Conservation (phyloP, 805 yeast species). For the Wickerhamomyces chambardii region DNA sequence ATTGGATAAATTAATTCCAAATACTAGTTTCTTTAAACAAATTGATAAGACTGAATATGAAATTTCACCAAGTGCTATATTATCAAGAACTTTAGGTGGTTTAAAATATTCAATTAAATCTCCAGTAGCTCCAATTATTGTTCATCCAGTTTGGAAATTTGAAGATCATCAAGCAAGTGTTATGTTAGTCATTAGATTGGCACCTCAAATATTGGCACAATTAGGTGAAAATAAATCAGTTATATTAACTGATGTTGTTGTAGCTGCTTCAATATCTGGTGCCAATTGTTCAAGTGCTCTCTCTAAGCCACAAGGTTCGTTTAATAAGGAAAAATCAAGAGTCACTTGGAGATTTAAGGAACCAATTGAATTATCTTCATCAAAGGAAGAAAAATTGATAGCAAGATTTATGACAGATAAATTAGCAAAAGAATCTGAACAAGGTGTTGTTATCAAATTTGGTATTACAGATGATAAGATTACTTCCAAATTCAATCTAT, state of each 20-base stretch:
- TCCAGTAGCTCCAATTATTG: constrained; percentile 52
- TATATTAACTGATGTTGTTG: constrained; percentile 25
- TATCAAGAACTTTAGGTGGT: constrained; percentile 68
- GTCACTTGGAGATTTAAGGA: constrained; percentile 73
- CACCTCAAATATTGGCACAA: constrained; percentile 31
- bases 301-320: constrained; percentile 88
- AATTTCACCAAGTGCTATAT: constrained; percentile 38
- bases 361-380: constrained; percentile 25
- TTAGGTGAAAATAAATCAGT: constrained; percentile 28
- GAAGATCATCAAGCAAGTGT: constrained; percentile 81
- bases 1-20: constrained; percentile 38
- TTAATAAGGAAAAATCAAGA: constrained; percentile 77
- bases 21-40: constrained; percentile 44
- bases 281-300: constrained; percentile 66
- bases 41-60: constrained; percentile 32
- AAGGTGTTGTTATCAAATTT: constrained; percentile 69
- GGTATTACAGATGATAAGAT: constrained; percentile 33
- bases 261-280: constrained; percentile 50
- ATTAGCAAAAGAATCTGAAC: constrained; percentile 57
- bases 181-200: constrained; percentile 58
- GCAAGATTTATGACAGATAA: constrained; percentile 82
- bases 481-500: constrained; percentile 29
- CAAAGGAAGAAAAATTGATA: constrained; percentile 57
- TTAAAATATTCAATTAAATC: constrained; percentile 59
- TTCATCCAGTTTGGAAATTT: constrained; percentile 85